Percentiles rank a stretch among this genome's conserved stretches.
These are phyloP conservation scores for Hortaea werneckii DNA, from an alignment of 2,329 filamentous ascomycete genomes.

Conservation along the genomic window DNA sequence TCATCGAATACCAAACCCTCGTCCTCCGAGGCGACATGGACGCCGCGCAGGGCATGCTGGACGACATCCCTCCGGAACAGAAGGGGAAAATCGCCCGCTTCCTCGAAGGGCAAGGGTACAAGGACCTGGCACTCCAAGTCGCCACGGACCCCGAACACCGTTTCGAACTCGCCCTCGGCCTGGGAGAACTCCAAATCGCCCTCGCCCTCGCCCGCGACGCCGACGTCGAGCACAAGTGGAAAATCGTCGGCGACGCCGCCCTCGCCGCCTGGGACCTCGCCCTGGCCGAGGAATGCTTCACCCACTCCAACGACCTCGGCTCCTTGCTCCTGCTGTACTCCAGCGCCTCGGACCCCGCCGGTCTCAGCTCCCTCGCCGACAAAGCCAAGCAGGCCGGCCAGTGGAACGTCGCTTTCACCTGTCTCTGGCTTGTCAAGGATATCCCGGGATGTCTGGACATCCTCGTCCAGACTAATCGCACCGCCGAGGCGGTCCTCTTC, in stretches of 20 bases:
- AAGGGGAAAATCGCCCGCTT: conserved; percentile 98
- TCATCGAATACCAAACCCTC: conserved; percentile 93
- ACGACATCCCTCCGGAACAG: conserved; percentile 77
- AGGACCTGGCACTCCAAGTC: conserved; percentile 87
- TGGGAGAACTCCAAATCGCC: conserved; percentile 77
- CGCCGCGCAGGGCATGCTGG: conserved; percentile 71
- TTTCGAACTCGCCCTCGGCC: conserved; percentile 77
- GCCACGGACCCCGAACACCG: conserved; percentile 93
- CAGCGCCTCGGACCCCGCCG: conserved; percentile 68
- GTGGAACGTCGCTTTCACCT: conserved; percentile 89
- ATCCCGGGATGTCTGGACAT: conserved; percentile 71
- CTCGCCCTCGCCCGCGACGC: conserved; percentile 73
- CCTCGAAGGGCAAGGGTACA: conserved; percentile 92
- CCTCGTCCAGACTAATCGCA: conserved; percentile 65
- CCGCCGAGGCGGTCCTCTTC: conserved; percentile 81
- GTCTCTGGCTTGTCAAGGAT: conserved; percentile 78
- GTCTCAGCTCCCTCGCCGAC: conserved; percentile 59
- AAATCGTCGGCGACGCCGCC: conserved; percentile 87
- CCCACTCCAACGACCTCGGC: conserved; percentile 79
- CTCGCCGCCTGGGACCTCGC: conserved; percentile 76
- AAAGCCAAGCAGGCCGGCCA: conserved; percentile 68
- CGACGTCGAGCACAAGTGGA: conserved; percentile 95
- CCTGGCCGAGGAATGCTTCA: conserved; percentile 87
- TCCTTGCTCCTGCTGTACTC: conserved; percentile 82
- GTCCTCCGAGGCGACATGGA: conserved; percentile 92